Percentiles rank a stretch among this genome's conserved stretches.
phyloP scores from a whole-genome alignment of 208 protist genomes.

The Leishmania martiniquensis region DNA sequence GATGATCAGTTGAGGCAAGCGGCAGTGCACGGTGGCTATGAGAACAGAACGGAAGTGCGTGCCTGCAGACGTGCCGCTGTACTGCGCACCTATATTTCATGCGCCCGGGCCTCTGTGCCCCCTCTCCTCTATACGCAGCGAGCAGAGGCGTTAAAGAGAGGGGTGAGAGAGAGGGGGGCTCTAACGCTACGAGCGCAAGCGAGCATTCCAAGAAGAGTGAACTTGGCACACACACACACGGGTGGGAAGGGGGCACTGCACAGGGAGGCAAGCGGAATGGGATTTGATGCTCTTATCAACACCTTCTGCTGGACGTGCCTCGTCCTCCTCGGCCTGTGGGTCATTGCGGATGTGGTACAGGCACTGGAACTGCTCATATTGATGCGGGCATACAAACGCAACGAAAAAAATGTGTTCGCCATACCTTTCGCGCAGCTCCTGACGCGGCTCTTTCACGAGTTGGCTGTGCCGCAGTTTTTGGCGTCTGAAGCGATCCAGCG shows the following conservation, averaged over 20 bases:
- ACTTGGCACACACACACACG: not conserved
- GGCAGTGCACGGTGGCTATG: not conserved
- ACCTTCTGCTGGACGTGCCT: conserved; percentile 36
- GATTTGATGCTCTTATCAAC: conserved; percentile 45
- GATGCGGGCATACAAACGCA: conserved; percentile 22
- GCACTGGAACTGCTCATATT: conserved; percentile 30
- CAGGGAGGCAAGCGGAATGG: conserved; percentile 29
- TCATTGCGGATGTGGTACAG: conserved; percentile 22
- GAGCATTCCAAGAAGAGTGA: not conserved
- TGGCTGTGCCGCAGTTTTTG: conserved; percentile 46
- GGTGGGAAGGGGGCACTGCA: too few relatives aligned
- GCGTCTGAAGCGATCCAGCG: conserved; percentile 34
- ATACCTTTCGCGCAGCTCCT: conserved; percentile 55
- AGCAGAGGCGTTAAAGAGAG: not conserved
- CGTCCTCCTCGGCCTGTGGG: conserved; percentile 32
- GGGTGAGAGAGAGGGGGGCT: too few relatives aligned
- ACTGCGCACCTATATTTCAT: not conserved
- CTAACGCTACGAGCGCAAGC: not conserved
- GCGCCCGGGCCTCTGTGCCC: not conserved
- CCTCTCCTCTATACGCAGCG: not conserved
- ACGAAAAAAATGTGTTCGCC: conserved; percentile 37
- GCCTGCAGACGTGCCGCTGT: not conserved
- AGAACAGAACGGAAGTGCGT: not conserved
- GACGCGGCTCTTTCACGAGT: conserved; percentile 46
- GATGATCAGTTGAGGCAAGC: not conserved